These are phyloP conservation scores for Stropharia rugosoannulata DNA, from an alignment of 768 basidiomycete genomes.

Conservation along the genomic window DNA sequence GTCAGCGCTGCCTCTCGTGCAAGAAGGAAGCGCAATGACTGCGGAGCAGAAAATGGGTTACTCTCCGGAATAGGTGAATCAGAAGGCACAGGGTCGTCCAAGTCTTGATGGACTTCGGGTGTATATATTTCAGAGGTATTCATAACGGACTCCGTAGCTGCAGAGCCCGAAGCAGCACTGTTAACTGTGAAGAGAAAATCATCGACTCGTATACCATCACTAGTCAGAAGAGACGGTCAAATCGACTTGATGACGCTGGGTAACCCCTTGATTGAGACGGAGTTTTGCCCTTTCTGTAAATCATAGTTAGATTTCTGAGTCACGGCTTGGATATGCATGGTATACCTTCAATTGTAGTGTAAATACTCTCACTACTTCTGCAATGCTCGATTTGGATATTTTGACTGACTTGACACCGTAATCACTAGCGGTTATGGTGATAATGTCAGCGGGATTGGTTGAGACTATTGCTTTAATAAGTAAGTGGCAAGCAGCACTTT, in stretches of 20 bases:
- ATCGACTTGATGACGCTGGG: conserved; percentile 51
- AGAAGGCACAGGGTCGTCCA: no score
- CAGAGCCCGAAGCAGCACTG: conserved; percentile 10
- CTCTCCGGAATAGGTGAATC: conserved; percentile 24
- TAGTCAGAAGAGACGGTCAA: conserved; percentile 49
- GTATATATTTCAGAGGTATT: no score
- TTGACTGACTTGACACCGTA: conserved; percentile 54
- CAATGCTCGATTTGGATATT: conserved; percentile 54
- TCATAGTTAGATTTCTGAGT: not conserved
- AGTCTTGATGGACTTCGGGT: no score
- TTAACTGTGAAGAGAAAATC: conserved; percentile 52
- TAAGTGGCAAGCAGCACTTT: no score
- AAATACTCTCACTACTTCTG: conserved; percentile 56
- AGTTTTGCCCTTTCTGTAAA: conserved; percentile 50
- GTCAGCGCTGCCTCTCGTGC: conserved; percentile 35
- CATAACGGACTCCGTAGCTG: no score
- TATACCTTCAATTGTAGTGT: conserved; percentile 47
- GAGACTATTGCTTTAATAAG: no score
- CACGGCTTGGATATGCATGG: not conserved
- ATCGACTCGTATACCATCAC: conserved; percentile 39
- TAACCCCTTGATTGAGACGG: conserved; percentile 48
- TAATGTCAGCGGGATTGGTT: not conserved
- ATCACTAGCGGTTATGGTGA: conserved; percentile 33
- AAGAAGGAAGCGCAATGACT: conserved; percentile 28
- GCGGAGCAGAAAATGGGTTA: not conserved